phyloP scores from a whole-genome alignment of 345 rosid species.

The Erodium maritimum region DNA sequence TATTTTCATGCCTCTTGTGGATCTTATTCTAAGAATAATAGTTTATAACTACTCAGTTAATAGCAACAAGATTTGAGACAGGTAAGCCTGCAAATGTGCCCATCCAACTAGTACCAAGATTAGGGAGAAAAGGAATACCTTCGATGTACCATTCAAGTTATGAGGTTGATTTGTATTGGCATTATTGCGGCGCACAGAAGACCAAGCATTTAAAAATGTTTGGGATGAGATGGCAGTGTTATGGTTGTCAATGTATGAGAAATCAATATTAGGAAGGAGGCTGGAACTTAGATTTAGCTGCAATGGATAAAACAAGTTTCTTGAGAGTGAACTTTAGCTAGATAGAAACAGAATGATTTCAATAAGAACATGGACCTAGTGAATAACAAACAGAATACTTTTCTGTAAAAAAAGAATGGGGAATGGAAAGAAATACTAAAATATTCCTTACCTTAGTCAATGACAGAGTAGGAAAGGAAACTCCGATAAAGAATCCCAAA shows the following conservation, averaged over 20 bases:
- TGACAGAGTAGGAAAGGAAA: slow-evolving; percentile 60
- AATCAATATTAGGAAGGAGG: slow-evolving; percentile 38
- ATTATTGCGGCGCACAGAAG: slow-evolving; percentile 21
- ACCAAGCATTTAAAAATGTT: slow-evolving; percentile 21
- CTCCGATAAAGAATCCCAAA: slow-evolving; percentile 71
- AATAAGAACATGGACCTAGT: background rate
- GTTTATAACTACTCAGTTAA: background rate
- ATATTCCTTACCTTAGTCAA: slow-evolving; percentile 50
- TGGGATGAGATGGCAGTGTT: slow-evolving; percentile 30
- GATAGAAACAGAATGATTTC: background rate
- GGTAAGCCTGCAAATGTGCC: background rate
- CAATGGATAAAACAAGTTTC: slow-evolving; percentile 10
- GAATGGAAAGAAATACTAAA: slow-evolving; percentile 2
- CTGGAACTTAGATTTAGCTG: slow-evolving; percentile 63
- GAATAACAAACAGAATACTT: background rate
- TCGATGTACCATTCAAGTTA: slow-evolving; percentile 25
- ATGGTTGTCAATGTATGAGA: slow-evolving; percentile 32
- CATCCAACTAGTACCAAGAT: slow-evolving; percentile 3
- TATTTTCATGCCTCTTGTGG: background rate
- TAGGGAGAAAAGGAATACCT: slow-evolving; percentile 31
- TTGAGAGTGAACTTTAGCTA: slow-evolving; percentile 2
- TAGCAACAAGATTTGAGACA: background rate
- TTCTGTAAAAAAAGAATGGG: too few species aligned
- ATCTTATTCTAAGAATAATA: background rate
- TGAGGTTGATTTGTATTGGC: slow-evolving; percentile 17